phyloP scores from a whole-genome alignment of 2,329 filamentous ascomycete species.

The Curvularia sp. region DNA sequence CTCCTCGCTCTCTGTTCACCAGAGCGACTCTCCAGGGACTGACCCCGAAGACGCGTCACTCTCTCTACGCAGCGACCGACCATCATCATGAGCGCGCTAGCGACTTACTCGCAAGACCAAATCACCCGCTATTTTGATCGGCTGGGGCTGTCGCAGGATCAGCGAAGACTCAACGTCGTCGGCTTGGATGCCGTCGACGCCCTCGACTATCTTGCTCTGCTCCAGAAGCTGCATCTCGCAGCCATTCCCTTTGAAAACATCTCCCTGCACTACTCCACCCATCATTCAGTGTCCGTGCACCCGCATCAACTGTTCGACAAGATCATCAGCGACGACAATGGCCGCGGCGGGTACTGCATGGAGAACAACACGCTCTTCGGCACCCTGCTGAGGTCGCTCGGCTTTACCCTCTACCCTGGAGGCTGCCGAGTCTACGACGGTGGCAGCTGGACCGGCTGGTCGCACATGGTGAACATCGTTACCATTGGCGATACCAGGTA shows the following conservation, averaged over 20 bases:
- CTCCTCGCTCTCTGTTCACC: no score
- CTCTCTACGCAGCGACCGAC: slow-evolving; percentile 6
- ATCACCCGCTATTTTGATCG: slow-evolving; percentile 48
- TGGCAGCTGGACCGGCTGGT: slow-evolving; percentile 42
- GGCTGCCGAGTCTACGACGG: slow-evolving; percentile 52
- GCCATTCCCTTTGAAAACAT: slow-evolving; percentile 66
- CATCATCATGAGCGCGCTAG: slow-evolving; percentile 19
- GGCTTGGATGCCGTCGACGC: slow-evolving; percentile 29
- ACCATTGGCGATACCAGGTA: slow-evolving; percentile 45
- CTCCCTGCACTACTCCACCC: slow-evolving; percentile 57
- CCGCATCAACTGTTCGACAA: slow-evolving; percentile 61
- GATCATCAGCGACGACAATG: slow-evolving; percentile 58
- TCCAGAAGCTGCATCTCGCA: slow-evolving; percentile 54
- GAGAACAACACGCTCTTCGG: slow-evolving; percentile 65
- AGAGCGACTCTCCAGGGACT: not conserved
- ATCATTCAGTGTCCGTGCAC: slow-evolving; percentile 57
- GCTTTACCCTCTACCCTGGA: slow-evolving; percentile 55
- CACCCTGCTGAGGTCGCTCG: slow-evolving; percentile 60
- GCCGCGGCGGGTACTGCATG: slow-evolving; percentile 67
- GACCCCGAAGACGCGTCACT: not conserved
- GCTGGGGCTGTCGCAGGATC: slow-evolving; percentile 37
- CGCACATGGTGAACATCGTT: slow-evolving; percentile 57
- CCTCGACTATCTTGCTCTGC: slow-evolving; percentile 38
- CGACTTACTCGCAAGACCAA: slow-evolving; percentile 38
- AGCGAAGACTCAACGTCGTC: slow-evolving; percentile 38